phyloP scores from a whole-genome alignment of 768 basidiomycete genomes.

The Cubamyces sp. region DNA sequence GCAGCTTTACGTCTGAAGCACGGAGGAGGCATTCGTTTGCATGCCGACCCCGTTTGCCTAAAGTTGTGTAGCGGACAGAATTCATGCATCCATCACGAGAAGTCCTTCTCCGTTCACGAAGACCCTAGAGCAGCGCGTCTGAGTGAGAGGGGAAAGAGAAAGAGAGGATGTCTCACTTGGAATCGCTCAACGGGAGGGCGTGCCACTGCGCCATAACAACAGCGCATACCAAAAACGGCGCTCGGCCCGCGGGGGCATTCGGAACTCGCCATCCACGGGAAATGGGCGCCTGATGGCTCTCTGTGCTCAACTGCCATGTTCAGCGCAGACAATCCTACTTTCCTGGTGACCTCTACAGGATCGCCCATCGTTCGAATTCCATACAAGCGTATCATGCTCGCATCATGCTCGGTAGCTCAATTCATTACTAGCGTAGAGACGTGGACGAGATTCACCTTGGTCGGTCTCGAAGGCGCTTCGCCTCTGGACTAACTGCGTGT shows the following conservation, averaged over 20 bases:
- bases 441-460: not conserved
- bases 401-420: slow-evolving; percentile 19
- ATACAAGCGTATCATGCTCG: slow-evolving; percentile 21
- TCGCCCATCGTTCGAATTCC: not conserved
- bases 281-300: slow-evolving; percentile 6
- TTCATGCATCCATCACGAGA: no score
- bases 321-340: slow-evolving; percentile 20
- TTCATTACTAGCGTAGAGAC: no score
- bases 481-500: not conserved
- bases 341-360: slow-evolving; percentile 6
- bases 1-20: not conserved
- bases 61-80: no score
- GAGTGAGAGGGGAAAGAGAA: no score
- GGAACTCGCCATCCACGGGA: not conserved
- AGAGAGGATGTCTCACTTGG: no score
- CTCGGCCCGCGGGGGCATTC: not conserved
- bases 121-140: no score
- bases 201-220: not conserved
- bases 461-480: not conserved
- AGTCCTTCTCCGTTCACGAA: no score
- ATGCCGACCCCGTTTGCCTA: not conserved
- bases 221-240: slow-evolving; percentile 8
- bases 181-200: not conserved
- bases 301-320: slow-evolving; percentile 8
- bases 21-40: not conserved